phyloP scores from a whole-genome alignment of 495 filamentous ascomycete species.

The Clavariopsis aquatica region DNA sequence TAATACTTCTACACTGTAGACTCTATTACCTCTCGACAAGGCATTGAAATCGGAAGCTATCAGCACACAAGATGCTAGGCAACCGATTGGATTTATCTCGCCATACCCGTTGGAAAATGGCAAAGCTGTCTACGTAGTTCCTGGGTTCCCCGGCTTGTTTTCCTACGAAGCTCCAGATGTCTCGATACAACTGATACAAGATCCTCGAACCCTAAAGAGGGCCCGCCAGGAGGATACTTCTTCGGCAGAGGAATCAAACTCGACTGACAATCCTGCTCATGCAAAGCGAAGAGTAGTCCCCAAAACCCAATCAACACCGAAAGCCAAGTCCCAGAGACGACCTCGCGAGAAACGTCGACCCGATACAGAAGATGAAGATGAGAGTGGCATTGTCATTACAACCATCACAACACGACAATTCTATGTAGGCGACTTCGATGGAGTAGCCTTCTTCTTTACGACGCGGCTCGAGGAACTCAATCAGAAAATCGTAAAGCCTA shows the following conservation, averaged over 20 bases:
- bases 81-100: background rate
- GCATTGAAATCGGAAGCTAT: background rate
- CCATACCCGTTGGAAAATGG: background rate
- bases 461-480: background rate
- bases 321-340: background rate
- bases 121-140: background rate
- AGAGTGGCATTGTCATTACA: background rate
- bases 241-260: background rate
- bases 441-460: background rate
- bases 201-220: background rate
- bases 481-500: background rate
- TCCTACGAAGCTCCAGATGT: background rate
- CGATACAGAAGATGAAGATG: background rate
- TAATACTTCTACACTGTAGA: background rate
- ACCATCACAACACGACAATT: background rate
- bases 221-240: background rate
- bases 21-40: background rate
- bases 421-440: constrained; percentile 10
- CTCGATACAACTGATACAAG: background rate
- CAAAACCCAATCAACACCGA: background rate
- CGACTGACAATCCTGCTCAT: background rate
- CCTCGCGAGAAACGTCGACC: background rate
- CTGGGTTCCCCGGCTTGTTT: background rate
- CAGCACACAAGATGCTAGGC: background rate
- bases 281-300: background rate